Conservation (phyloP, 805 yeast genomes). For the Brettanomyces custersianus region DNA sequence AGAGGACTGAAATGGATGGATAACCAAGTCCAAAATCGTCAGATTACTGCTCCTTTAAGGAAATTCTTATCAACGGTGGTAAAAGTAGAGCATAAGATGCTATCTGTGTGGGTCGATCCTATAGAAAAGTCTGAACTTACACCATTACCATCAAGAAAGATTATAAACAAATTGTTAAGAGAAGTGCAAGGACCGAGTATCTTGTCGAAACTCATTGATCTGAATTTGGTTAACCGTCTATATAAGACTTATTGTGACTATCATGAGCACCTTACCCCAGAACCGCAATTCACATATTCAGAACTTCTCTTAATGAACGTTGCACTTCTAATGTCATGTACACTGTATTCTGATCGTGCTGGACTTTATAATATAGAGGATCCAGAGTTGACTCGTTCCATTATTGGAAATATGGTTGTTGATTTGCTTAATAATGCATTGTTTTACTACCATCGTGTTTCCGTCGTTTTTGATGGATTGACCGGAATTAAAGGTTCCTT, state of each 20-base stretch:
- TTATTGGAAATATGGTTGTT: constrained; percentile 20
- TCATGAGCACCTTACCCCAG: constrained; percentile 16
- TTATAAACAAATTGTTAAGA: constrained; percentile 11
- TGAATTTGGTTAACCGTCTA: constrained; percentile 6
- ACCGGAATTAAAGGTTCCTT: constrained; percentile 44
- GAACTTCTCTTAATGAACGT: constrained; percentile 26
- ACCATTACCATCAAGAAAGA: constrained; percentile 24
- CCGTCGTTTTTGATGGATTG: constrained; percentile 42
- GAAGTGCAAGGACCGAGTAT: constrained; percentile 3
- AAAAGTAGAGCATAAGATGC: constrained; percentile 11
- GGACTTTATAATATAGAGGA: constrained; percentile 2
- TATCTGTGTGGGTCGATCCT: constrained; percentile 28
- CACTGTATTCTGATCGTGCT: constrained; percentile 6
- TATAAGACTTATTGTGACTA: constrained; percentile 14
- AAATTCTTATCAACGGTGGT: constrained; percentile 14
- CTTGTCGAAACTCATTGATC: constrained; percentile 4
- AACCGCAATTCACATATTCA: constrained; percentile 21
- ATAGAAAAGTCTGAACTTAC: constrained; percentile 17
- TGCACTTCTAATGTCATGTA: constrained; percentile 14
- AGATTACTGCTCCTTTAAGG: constrained; percentile 16
- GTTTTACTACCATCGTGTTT: constrained; percentile 43
- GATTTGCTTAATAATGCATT: constrained; percentile 31
- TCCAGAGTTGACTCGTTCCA: neutral
- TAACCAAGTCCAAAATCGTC: constrained; percentile 10
- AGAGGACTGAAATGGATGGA: constrained; percentile 34